Conservation (phyloP, 495 filamentous ascomycete species). For the Articulospora tetracladia region DNA sequence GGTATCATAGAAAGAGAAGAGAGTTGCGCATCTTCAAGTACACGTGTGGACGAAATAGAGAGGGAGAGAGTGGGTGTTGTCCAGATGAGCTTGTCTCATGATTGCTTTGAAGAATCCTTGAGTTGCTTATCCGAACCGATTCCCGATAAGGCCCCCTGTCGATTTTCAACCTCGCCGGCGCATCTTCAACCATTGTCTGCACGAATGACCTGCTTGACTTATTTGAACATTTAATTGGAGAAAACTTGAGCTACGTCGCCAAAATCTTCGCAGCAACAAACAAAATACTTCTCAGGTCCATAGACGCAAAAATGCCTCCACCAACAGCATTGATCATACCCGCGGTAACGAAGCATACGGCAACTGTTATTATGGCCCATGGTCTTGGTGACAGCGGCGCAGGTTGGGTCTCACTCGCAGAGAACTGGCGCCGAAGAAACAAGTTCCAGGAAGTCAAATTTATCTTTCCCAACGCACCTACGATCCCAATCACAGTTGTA, state of each 20-base stretch:
- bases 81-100: neutral
- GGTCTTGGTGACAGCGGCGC: conserved; percentile 80
- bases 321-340: conserved; percentile 66
- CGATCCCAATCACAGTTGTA: conserved; percentile 84
- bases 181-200: neutral
- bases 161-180: neutral
- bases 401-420: conserved; percentile 76
- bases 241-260: no score
- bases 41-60: neutral
- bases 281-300: neutral
- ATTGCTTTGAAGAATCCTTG: neutral
- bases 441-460: conserved; percentile 90
- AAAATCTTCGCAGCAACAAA: no score
- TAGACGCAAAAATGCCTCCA: conserved; percentile 12
- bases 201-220: no score
- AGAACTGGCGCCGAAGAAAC: conserved; percentile 81
- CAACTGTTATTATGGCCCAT: conserved; percentile 91
- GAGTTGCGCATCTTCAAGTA: neutral
- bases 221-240: no score
- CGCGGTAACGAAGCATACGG: conserved; percentile 85
- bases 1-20: conserved; percentile 2
- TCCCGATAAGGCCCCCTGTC: neutral
- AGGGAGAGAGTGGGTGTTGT: neutral
- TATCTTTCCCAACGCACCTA: conserved; percentile 90
- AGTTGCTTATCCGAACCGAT: neutral